Conservation (phyloP, 768 basidiomycete genomes). For the Mycena haematopus region DNA sequence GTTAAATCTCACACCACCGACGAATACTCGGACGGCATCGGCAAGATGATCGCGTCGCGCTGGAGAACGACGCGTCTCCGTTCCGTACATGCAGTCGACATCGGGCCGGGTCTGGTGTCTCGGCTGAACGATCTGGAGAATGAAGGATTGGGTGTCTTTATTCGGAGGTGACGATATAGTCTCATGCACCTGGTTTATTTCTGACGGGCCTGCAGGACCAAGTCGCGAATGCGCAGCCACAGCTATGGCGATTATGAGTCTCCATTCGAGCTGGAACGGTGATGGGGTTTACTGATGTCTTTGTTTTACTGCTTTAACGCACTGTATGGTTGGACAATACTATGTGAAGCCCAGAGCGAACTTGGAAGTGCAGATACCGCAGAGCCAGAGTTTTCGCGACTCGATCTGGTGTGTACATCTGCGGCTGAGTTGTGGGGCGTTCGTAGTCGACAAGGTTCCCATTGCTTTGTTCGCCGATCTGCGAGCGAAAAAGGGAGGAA, state of each 20-base stretch:
- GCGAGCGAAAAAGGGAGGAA: no score
- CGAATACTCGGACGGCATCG: not conserved
- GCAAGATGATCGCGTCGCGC: slow-evolving; percentile 6
- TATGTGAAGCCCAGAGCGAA: no score
- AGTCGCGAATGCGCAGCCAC: not conserved
- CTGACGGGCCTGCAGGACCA: not conserved
- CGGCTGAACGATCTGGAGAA: not conserved
- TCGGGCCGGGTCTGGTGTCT: not conserved
- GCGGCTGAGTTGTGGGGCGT: no score
- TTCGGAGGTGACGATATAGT: not conserved
- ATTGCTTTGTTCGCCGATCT: no score
- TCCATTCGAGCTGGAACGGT: not conserved
- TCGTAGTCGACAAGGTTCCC: no score
- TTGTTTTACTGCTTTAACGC: no score
- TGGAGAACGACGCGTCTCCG: slow-evolving; percentile 7
- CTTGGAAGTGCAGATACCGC: no score
- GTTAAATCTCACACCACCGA: not conserved
- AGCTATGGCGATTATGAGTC: not conserved
- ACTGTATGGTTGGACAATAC: no score
- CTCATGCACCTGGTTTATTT: not conserved
- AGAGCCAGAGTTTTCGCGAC: no score
- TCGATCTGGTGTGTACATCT: no score
- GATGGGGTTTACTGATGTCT: no score
- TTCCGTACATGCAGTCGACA: not conserved
- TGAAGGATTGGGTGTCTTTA: not conserved